Evolutionary conservation across 225 moss, liverwort and hornwort species (phyloP).

Genomic region (Asterella californica): DNA sequence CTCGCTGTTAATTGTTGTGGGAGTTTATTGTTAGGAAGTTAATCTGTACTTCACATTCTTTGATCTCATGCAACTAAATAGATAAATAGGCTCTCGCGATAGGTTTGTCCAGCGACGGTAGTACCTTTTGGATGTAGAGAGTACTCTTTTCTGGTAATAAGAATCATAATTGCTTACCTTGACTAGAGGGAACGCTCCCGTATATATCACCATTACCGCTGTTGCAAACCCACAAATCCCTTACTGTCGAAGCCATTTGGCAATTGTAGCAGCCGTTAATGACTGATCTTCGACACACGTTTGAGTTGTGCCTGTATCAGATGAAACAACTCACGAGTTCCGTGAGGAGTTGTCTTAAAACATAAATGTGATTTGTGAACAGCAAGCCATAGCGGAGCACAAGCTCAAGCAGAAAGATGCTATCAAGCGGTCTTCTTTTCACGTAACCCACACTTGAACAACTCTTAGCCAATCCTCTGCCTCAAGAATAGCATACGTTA

Average conservation of each 20-base stretch:
- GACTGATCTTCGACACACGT: slow-evolving; percentile 19
- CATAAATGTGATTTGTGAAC: slow-evolving; percentile 29
- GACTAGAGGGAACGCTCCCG: not conserved
- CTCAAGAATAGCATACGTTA: not conserved
- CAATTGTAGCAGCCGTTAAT: slow-evolving; percentile 3
- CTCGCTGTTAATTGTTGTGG: not conserved
- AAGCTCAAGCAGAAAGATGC: slow-evolving; percentile 36
- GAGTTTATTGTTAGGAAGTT: no score
- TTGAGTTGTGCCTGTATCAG: slow-evolving; percentile 15
- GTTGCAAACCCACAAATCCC: not conserved
- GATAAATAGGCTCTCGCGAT: not conserved
- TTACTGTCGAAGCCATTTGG: not conserved
- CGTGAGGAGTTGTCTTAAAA: slow-evolving; percentile 23
- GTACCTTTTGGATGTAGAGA: not conserved
- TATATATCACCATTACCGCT: not conserved
- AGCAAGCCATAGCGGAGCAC: slow-evolving; percentile 27
- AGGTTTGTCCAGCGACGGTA: slow-evolving; percentile 4
- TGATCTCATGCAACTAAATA: not conserved
- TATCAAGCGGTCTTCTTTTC: slow-evolving; percentile 18
- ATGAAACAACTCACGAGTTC: not conserved
- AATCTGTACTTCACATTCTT: not conserved
- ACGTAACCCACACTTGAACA: slow-evolving; percentile 26
- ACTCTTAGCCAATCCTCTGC: slow-evolving; percentile 8
- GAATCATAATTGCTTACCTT: not conserved
- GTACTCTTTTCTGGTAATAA: not conserved